A percentile compares a stretch with the other conserved stretches of the same genome.
Evolutionary conservation across 805 yeast genomes (phyloP).

Genomic region (Starmerella stigmatis): DNA sequence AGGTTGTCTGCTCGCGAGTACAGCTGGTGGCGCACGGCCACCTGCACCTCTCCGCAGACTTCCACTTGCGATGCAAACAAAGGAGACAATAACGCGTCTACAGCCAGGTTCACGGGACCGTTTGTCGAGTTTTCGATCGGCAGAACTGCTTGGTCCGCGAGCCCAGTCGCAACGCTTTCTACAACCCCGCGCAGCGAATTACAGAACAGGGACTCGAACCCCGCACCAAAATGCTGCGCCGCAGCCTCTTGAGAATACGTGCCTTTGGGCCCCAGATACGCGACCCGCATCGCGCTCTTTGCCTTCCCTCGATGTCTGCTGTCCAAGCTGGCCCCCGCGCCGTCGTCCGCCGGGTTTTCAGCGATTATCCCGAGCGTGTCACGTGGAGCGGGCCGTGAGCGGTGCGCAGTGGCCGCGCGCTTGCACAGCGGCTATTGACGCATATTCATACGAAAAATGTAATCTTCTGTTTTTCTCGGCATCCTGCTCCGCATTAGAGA

Average conservation of each 20-base stretch:
- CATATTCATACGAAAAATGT: no score
- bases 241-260: constrained; percentile 82
- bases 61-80: constrained; percentile 32
- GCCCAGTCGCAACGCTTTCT: constrained; percentile 36
- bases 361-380: no score
- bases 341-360: no score
- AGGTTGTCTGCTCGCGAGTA: constrained; percentile 37
- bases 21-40: constrained; percentile 70
- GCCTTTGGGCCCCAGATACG: constrained; percentile 81
- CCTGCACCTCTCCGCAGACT: constrained; percentile 70
- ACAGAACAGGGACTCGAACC: constrained; percentile 23
- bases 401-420: no score
- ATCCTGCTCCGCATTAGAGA: no score
- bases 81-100: constrained; percentile 52
- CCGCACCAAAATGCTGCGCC: constrained; percentile 10
- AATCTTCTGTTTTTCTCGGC: no score
- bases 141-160: constrained; percentile 61
- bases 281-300: constrained; percentile 27
- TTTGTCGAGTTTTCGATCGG: constrained; percentile 93
- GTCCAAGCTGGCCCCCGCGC: no score
- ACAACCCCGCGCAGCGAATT: constrained; percentile 48
- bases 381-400: no score
- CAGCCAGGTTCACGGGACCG: constrained; percentile 82
- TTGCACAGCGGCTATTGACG: no score
- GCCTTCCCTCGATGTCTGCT: no score